Conservation (phyloP, 345 rosid genomes). For the Psidium guajava region DNA sequence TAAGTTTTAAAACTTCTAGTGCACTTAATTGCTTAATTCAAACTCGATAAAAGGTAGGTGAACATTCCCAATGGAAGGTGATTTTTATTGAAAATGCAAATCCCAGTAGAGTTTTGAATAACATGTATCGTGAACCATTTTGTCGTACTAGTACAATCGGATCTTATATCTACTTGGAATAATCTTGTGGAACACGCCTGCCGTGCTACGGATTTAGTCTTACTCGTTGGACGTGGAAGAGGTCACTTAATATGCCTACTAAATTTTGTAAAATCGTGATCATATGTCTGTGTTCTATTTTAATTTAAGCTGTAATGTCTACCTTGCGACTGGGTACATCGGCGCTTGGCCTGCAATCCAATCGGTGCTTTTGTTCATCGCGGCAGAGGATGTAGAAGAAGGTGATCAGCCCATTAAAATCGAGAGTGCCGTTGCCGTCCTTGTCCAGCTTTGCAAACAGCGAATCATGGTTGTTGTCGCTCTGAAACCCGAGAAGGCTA, state of each 20-base stretch:
- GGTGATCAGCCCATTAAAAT: background rate
- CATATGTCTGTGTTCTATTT: background rate
- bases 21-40: no score
- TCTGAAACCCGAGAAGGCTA: rapidly evolving
- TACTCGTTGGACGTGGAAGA: background rate
- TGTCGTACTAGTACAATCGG: no score
- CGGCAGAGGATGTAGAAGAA: background rate
- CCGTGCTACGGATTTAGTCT: background rate
- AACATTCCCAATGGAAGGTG: no score
- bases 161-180: no score
- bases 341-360: background rate
- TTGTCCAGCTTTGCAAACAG: background rate
- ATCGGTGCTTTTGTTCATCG: background rate
- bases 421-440: background rate
- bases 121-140: no score
- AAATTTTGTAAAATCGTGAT: background rate
- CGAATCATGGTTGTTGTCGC: background rate
- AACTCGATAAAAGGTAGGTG: no score
- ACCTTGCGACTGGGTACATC: background rate
- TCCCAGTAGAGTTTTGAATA: no score
- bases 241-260: background rate
- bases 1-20: no score
- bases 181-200: no score
- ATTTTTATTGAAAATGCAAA: no score
- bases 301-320: background rate